phyloP scores from a whole-genome alignment of 805 yeast genomes.

The Metschnikowia matae region DNA sequence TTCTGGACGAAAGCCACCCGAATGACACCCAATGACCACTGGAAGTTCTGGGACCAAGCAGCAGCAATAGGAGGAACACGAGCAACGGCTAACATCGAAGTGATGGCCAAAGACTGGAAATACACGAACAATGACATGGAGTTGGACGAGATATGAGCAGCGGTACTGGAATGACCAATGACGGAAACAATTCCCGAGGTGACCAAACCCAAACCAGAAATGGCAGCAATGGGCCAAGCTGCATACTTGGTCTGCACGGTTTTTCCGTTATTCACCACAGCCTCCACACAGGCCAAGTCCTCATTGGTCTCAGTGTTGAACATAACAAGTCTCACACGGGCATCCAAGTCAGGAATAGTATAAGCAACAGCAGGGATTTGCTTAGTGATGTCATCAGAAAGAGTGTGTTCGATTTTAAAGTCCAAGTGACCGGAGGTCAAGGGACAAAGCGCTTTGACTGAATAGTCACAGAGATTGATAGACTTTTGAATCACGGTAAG shows the following conservation, averaged over 20 bases:
- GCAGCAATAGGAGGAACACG: slow-evolving; percentile 95
- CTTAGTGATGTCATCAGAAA: slow-evolving; percentile 40
- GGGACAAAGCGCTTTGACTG: slow-evolving; percentile 60
- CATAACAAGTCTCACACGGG: slow-evolving; percentile 73
- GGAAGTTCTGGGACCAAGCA: slow-evolving; percentile 96
- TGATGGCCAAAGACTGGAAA: slow-evolving; percentile 88
- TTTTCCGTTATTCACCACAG: slow-evolving; percentile 78
- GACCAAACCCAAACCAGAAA: slow-evolving; percentile 81
- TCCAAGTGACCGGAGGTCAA: slow-evolving; percentile 83
- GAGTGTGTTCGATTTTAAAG: slow-evolving; percentile 46
- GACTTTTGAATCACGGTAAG: slow-evolving; percentile 52
- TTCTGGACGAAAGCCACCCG: slow-evolving; percentile 70
- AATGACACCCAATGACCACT: slow-evolving; percentile 94
- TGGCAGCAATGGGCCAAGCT: slow-evolving; percentile 93
- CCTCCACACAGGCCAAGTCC: slow-evolving; percentile 88
- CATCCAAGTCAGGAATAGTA: slow-evolving; percentile 92
- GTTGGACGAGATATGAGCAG: slow-evolving; percentile 97
- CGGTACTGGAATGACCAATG: slow-evolving; percentile 85
- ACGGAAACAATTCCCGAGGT: slow-evolving; percentile 86
- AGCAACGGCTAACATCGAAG: slow-evolving; percentile 93
- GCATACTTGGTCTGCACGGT: slow-evolving; percentile 82
- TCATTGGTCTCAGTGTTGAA: slow-evolving; percentile 33
- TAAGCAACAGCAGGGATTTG: slow-evolving; percentile 81
- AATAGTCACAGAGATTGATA: slow-evolving; percentile 62
- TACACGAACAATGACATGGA: slow-evolving; percentile 88